These are phyloP conservation scores for Rhazya stricta DNA, from an alignment of 257 asterid species.

Conservation along the genomic window DNA sequence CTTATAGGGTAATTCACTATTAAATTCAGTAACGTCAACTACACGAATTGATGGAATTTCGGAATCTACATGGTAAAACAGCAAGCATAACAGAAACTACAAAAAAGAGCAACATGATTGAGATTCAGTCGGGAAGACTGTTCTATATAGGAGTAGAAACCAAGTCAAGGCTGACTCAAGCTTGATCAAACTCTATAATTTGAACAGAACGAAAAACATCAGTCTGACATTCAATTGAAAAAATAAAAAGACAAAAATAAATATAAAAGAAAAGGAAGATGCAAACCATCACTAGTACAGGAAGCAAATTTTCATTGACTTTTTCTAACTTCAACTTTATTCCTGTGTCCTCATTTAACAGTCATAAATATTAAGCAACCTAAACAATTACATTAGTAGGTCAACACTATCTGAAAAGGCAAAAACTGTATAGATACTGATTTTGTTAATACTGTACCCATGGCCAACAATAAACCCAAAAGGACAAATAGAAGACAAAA, in stretches of 20 bases:
- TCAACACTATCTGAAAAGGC: background rate
- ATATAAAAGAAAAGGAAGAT: too few relatives aligned
- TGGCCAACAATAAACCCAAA: background rate
- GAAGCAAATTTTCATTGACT: background rate
- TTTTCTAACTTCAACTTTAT: background rate
- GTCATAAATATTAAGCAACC: background rate
- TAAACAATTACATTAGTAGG: too few relatives aligned
- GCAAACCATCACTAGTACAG: background rate
- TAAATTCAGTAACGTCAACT: background rate
- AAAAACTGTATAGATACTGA: background rate
- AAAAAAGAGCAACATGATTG: background rate
- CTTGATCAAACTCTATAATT: background rate
- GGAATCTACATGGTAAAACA: background rate
- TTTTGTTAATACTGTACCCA: background rate
- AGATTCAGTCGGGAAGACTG: background rate
- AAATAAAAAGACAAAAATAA: too few relatives aligned
- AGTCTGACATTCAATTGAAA: background rate
- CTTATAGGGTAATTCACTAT: background rate
- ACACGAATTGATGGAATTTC: background rate
- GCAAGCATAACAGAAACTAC: background rate
- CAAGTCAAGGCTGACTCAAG: background rate
- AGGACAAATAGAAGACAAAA: background rate
- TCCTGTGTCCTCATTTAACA: background rate
- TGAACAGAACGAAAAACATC: background rate
- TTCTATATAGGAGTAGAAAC: background rate